phyloP scores from a whole-genome alignment of 495 filamentous ascomycete species.

The Lasiosphaeria hispida region DNA sequence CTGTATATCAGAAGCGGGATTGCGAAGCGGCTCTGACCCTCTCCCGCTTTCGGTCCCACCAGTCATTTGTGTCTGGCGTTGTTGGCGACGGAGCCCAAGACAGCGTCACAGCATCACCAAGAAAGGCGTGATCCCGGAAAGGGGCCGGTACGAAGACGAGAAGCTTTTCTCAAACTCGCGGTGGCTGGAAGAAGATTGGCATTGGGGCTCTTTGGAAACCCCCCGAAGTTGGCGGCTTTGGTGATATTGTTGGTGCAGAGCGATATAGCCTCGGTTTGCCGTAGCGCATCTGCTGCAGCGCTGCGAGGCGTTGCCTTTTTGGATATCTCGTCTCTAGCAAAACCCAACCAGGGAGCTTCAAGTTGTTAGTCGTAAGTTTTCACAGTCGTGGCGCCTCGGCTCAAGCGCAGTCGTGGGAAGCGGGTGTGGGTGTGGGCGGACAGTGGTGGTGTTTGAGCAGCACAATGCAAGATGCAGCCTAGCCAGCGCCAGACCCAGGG shows the following conservation, averaged over 20 bases:
- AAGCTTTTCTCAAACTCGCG: conserved; percentile 2
- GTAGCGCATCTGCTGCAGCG: too few species aligned
- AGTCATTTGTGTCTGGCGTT: conserved; percentile 27
- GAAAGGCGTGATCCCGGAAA: not conserved
- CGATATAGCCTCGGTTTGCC: too few species aligned
- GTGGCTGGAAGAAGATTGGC: not conserved
- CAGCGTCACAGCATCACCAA: conserved; percentile 19
- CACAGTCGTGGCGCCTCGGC: too few species aligned
- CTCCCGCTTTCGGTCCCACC: conserved; percentile 14
- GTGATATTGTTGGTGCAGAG: too few species aligned
- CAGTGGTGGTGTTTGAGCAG: not conserved
- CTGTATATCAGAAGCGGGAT: conserved; percentile 4
- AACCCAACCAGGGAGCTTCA: too few species aligned
- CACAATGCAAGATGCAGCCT: not conserved
- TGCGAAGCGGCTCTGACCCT: conserved; percentile 20
- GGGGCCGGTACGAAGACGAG: conserved; percentile 8
- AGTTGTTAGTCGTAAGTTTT: too few species aligned
- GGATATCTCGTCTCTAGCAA: too few species aligned
- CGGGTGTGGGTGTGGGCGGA: not conserved
- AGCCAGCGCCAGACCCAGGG: not conserved
- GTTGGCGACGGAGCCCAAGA: conserved; percentile 6
- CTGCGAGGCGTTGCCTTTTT: too few species aligned
- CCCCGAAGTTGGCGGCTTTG: too few species aligned
- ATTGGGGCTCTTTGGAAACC: not conserved
- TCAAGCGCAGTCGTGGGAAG: not conserved